Evolutionary conservation across 2,329 filamentous ascomycete genomes (phyloP), one percentile per base, ranked within the genome.

Genomic region (Phialophora chinensis): DNA sequence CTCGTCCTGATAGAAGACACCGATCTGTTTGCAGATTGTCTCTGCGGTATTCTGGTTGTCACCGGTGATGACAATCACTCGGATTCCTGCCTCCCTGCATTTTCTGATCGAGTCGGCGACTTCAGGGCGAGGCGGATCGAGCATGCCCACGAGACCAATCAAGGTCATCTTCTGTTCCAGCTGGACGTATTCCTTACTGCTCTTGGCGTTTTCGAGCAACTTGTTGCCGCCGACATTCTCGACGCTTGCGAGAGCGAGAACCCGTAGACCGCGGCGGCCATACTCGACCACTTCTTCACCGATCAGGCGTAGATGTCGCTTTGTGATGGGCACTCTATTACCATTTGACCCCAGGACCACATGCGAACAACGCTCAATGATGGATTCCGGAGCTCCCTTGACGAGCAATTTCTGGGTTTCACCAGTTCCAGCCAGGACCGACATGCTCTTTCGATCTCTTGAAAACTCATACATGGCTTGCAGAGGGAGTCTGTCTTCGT

Each of bases 391-490:
- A 23, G 96, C 95, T 74, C 95, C 95, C 82, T 99, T 99, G 72
- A 99, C 93, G 57, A 99, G 86, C 11, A 99, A 88, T 77, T 90
- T 93, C 81, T 95, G 88, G 60, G 88, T 80, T 58, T 84, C 83
- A 63, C 86, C 89, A 62, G 86, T 85, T 71, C 90, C 86, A 69
- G 96, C 92, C 66, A 98, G 83, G 42, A 99, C 96, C 56, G 95
- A 99, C 95, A 99, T 99, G 80, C 94, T 98, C 87, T 99, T 99
- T 69, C 95, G 88, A 79, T 99, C 95, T 73, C 95, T 89, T 1
- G 95, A 98, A 81, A 99, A 99, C 77, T 99, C 95, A 74, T 92
- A 99, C 11, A 93, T 97, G 8, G 93, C 90, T 64, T 97, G 84
- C 50, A 90, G 88, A 60, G 88, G 87, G 58, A 89, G 87, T 72